A percentile compares a stretch with the other conserved stretches of the same genome.
Conservation (phyloP, 1,139 yeast genomes). For the Hyphopichia fennica region DNA sequence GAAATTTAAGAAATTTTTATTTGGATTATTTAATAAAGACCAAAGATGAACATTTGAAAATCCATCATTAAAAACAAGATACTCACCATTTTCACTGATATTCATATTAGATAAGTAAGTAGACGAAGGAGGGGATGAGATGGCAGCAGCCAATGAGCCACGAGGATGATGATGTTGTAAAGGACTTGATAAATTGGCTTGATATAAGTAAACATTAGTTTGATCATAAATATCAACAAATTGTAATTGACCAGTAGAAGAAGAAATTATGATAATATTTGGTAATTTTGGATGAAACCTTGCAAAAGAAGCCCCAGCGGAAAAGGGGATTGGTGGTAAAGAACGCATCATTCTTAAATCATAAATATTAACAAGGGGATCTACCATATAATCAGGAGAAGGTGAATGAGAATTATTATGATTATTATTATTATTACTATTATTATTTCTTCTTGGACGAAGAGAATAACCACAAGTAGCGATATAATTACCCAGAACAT, state of each 20-base stretch:
- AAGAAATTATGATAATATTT: slow-evolving; percentile 72
- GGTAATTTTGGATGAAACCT: slow-evolving; percentile 86
- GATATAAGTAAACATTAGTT: slow-evolving; percentile 58
- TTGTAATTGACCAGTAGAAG: slow-evolving; percentile 79
- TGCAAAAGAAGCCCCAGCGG: slow-evolving; percentile 86
- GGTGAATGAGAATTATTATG: background rate
- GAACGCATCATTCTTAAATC: slow-evolving; percentile 77
- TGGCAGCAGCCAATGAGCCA: slow-evolving; percentile 5
- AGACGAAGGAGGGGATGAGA: background rate
- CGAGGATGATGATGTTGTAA: slow-evolving; percentile 5
- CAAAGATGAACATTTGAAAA: slow-evolving; percentile 72
- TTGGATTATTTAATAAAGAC: slow-evolving; percentile 48
- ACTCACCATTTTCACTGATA: slow-evolving; percentile 80
- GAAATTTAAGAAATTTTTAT: slow-evolving; percentile 44
- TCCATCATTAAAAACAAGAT: slow-evolving; percentile 66
- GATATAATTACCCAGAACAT: slow-evolving; percentile 70
- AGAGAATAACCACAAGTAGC: slow-evolving; percentile 82
- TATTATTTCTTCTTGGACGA: slow-evolving; percentile 28
- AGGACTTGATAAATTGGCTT: slow-evolving; percentile 53
- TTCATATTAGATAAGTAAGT: slow-evolving; percentile 55
- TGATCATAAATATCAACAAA: slow-evolving; percentile 84
- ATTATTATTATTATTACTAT: slow-evolving; percentile 7
- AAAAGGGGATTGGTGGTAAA: slow-evolving; percentile 80
- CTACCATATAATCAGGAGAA: slow-evolving; percentile 41
- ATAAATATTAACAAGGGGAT: slow-evolving; percentile 80